A percentile compares a stretch with the other conserved stretches of the same genome.
These are phyloP conservation scores for Poterioochromonas sp. DNA, from an alignment of 352 stramenopile genomes.

Conservation along the genomic window DNA sequence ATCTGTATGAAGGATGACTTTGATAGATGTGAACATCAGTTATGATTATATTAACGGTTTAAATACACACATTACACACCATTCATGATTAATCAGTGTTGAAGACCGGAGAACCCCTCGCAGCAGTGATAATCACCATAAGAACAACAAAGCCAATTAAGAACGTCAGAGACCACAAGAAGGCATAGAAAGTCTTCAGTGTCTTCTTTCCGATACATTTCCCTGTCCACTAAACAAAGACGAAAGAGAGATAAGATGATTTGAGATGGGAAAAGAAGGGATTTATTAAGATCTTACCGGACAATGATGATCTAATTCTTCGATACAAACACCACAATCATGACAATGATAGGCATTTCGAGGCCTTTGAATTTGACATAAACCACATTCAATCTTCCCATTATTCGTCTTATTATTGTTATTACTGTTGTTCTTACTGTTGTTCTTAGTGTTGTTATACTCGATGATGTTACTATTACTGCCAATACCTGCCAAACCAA, in stretches of 20 bases:
- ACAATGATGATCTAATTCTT: slow-evolving; percentile 58
- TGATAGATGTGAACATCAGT: too few species aligned
- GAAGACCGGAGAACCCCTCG: not conserved
- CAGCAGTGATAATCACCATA: slow-evolving; percentile 1
- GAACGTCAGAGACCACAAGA: slow-evolving; percentile 58
- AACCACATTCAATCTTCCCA: slow-evolving; percentile 27
- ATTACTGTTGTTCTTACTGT: not conserved
- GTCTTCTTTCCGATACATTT: slow-evolving; percentile 51
- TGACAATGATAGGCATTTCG: slow-evolving; percentile 64
- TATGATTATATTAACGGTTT: too few species aligned
- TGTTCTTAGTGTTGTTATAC: not conserved
- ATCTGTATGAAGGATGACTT: too few species aligned
- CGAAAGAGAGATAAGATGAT: not conserved
- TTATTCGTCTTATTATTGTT: not conserved
- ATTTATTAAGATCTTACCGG: slow-evolving; percentile 27
- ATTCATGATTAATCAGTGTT: too few species aligned
- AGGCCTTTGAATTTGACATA: slow-evolving; percentile 37
- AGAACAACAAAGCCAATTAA: not conserved
- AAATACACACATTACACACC: too few species aligned
- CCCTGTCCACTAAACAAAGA: slow-evolving; percentile 42
- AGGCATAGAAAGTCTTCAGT: slow-evolving; percentile 46
- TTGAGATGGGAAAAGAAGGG: not conserved
- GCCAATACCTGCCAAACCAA: not conserved
- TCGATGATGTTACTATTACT: not conserved
- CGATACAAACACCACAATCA: slow-evolving; percentile 71